Evolutionary conservation across 163 green algal species (phyloP), one percentile per base, ranked within the genome.

Genomic region (Scenedesmus sp.): DNA sequence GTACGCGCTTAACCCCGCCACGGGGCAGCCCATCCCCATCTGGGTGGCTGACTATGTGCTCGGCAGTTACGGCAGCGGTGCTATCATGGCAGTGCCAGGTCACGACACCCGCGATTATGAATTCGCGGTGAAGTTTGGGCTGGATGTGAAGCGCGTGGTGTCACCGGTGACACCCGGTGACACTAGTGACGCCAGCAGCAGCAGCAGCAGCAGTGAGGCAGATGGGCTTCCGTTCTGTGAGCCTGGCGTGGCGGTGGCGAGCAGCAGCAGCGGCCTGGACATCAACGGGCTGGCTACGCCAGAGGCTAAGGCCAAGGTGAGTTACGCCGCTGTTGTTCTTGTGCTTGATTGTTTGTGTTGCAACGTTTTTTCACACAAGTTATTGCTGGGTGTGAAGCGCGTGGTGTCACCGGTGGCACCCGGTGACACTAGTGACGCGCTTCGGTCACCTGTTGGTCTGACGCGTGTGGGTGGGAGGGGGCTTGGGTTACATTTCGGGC

Each of bases 21-120:
- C 95, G 5, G 96, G 97, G 2, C 95, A 98, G 91, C 23, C 15
- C 8, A 89, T 99, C n/a, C 98, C 98, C 18, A 93, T 99, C 52
- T 99, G 96, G 97, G 97, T 99, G 66, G 98, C 98, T 1, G 98
- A 99, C 94, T 99, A 99, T 77, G 98, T 99, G 92, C 96, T 99
- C 23, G 96, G 97, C 59, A 93, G 91, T 20, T 99, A 99, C 91
- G 98, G 98, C 93, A 98, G 92, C 56, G 98, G 98, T 3, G 98
- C 98, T 34, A 98, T 99, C 91, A 99, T 99, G 98, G 98, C 98
- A 7, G 98, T 99, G 88, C 98, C 98, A 0, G 98, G 94, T 4
- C 98, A 99, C 90, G 98, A 99, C 93, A 86, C 91, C 6, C 94
- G 98, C 0, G 98, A 99, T 95, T 96, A 94, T 88, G 98, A 99